Evolutionary conservation across 306 rosid genomes (phyloP).

Genomic region (Cercis canadensis): DNA sequence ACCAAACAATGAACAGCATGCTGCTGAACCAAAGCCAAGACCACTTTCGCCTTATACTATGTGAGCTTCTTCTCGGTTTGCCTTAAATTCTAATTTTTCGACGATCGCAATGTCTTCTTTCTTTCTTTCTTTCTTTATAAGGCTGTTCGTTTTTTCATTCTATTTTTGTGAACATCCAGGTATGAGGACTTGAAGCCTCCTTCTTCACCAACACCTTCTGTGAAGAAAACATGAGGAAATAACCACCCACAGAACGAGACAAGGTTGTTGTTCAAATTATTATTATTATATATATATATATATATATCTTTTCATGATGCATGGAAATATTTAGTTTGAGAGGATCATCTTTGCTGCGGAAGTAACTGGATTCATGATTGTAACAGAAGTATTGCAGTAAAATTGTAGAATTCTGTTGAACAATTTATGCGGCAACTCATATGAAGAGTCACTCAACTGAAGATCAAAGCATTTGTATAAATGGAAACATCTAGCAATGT

Average conservation of each 20-base stretch:
- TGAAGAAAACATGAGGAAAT: constrained; percentile 45
- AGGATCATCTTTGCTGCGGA: constrained; percentile 10
- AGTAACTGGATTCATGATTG: constrained; percentile 11
- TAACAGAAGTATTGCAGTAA: no score
- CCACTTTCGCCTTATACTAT: constrained; percentile 75
- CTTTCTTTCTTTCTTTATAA: not conserved
- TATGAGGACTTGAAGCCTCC: constrained; percentile 98
- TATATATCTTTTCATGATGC: no score
- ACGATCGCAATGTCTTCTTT: not conserved
- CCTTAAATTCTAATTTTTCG: not conserved
- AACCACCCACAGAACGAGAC: constrained; percentile 21
- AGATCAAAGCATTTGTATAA: no score
- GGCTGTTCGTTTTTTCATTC: not conserved
- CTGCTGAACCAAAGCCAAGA: constrained; percentile 54
- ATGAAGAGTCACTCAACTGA: constrained; percentile 37
- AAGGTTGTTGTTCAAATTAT: constrained; percentile 48
- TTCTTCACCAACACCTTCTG: constrained; percentile 71
- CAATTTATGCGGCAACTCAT: constrained; percentile 32
- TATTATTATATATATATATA: no score
- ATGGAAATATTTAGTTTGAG: no score
- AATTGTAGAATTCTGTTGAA: constrained; percentile 42
- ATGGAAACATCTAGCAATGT: constrained; percentile 35
- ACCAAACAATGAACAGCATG: constrained; percentile 36
- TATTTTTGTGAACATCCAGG: constrained; percentile 54
- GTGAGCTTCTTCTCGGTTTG: constrained; percentile 52